Evolutionary conservation across 768 basidiomycete species (phyloP).

Genomic region (Mycena vitilis): DNA sequence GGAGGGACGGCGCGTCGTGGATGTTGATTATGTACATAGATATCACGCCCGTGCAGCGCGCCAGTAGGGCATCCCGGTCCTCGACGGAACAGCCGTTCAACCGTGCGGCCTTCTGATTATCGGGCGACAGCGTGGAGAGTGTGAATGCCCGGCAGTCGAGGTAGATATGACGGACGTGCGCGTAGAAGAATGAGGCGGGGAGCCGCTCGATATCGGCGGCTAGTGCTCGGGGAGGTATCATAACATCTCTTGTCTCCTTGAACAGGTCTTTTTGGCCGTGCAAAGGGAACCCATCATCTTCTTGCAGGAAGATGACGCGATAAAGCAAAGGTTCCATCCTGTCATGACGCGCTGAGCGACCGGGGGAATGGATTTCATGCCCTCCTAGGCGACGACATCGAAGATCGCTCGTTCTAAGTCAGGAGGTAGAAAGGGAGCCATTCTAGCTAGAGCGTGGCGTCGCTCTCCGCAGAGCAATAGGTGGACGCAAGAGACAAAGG

Average conservation of each 20-base stretch:
- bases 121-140: not conserved
- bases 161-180: not conserved
- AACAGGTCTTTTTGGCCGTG: not conserved
- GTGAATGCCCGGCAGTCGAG: not conserved
- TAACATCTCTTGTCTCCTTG: not conserved
- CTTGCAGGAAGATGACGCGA: not conserved
- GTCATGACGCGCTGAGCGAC: not conserved
- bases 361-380: conserved; percentile 1
- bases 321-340: conserved; percentile 2
- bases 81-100: not conserved
- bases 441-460: not conserved
- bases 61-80: not conserved
- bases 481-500: too few species aligned
- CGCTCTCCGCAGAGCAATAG: too few species aligned
- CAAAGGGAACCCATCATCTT: not conserved
- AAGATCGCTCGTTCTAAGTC: conserved; percentile 1
- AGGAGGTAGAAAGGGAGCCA: not conserved
- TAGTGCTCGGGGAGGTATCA: not conserved
- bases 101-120: too few species aligned
- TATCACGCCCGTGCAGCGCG: not conserved
- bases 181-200: not conserved
- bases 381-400: not conserved
- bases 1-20: not conserved
- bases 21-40: not conserved
- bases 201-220: not conserved